A percentile compares a stretch with the other conserved stretches of the same genome.
Evolutionary conservation across 176 grass and related monocot species (phyloP).

Genomic region (Metroxylon sagu): DNA sequence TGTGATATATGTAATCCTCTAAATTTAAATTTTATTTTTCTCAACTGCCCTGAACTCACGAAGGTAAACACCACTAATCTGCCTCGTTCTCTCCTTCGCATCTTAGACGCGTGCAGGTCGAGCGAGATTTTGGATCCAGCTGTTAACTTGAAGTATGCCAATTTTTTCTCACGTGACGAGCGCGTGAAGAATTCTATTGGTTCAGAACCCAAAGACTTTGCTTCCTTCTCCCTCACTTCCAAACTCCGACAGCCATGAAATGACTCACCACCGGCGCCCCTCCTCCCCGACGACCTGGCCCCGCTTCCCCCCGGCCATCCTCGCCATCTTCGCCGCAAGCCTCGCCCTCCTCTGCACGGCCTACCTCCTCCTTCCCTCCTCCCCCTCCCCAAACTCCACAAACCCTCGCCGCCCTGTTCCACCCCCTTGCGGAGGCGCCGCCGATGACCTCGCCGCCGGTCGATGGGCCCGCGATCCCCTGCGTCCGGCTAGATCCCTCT

Average conservation of each 20-base stretch:
- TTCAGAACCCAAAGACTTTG: too few species aligned
- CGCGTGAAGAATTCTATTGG: too few species aligned
- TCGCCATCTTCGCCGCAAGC: constrained; percentile 5
- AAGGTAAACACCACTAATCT: too few species aligned
- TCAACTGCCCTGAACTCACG: too few species aligned
- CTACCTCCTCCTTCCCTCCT: constrained; percentile 8
- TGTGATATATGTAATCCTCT: too few species aligned
- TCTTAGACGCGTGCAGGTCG: too few species aligned
- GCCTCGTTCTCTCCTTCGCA: too few species aligned
- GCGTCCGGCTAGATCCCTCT: constrained; percentile 26
- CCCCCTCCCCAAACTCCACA: constrained; percentile 11
- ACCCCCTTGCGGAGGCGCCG: constrained; percentile 47
- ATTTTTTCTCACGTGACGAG: too few species aligned
- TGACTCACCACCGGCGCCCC: not conserved
- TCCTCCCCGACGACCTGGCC: not conserved
- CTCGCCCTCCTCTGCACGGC: constrained; percentile 6
- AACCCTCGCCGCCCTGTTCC: constrained; percentile 1
- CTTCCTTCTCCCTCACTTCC: too few species aligned
- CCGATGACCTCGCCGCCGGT: constrained; percentile 49
- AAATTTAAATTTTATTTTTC: too few species aligned
- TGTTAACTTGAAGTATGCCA: too few species aligned
- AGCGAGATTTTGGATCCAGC: too few species aligned
- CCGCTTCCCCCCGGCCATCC: not conserved
- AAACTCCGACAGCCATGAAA: not conserved
- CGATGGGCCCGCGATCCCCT: constrained; percentile 33